phyloP scores from a whole-genome alignment of 2,329 filamentous ascomycete genomes.

The Aspergillus arachidicola region DNA sequence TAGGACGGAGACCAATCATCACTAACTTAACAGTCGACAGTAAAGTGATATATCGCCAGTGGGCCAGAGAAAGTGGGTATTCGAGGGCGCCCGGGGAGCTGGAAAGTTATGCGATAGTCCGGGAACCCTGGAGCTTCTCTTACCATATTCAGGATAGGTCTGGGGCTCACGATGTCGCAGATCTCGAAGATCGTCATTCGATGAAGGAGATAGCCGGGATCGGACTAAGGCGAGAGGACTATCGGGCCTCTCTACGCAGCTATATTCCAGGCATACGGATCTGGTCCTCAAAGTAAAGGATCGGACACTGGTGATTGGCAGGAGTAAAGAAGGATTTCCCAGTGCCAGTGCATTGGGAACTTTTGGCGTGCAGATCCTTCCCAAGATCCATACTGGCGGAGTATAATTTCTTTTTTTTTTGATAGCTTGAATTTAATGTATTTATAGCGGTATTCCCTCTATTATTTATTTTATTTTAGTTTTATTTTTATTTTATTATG shows the following conservation, averaged over 20 bases:
- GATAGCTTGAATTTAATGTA: neutral
- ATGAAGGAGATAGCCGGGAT: neutral
- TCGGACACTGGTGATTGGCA: slow-evolving; percentile 9
- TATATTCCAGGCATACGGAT: neutral
- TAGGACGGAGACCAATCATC: neutral
- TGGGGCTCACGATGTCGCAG: slow-evolving; percentile 3
- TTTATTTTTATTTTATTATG: neutral
- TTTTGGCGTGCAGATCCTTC: slow-evolving; percentile 21
- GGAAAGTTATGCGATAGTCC: slow-evolving; percentile 15
- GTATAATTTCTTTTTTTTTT: neutral
- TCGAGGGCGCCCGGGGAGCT: slow-evolving; percentile 10
- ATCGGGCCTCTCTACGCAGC: neutral
- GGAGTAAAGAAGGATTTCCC: slow-evolving; percentile 8
- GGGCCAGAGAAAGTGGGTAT: slow-evolving; percentile 16
- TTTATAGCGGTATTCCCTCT: neutral
- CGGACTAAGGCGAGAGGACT: neutral
- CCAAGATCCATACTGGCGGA: slow-evolving; percentile 7
- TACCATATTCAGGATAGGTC: neutral
- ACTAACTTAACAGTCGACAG: slow-evolving; percentile 2
- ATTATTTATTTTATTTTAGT: neutral
- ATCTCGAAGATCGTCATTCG: slow-evolving; percentile 3
- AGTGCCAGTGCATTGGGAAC: slow-evolving; percentile 11
- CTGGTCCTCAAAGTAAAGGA: slow-evolving; percentile 1
- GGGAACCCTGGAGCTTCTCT: neutral
- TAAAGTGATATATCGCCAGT: slow-evolving; percentile 20